Conservation (phyloP, 108 stramenopile genomes). For the Epithemia pelagica region DNA sequence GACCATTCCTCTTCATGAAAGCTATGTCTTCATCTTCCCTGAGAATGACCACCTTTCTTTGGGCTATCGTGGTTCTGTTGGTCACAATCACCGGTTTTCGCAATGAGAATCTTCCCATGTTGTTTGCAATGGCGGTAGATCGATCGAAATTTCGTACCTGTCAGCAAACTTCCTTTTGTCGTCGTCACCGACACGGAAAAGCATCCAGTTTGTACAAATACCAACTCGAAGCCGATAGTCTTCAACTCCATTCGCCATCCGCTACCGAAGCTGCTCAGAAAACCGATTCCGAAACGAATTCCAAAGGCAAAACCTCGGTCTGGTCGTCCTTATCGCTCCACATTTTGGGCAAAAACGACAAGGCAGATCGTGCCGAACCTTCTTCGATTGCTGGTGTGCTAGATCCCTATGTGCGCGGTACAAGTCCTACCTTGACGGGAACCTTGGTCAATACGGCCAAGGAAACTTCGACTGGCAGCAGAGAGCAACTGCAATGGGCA, state of each 20-base stretch:
- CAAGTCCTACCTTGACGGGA: constrained; percentile 59
- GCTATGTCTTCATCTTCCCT: too few relatives aligned
- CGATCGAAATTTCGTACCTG: constrained; percentile 97
- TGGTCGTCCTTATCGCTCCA: constrained; percentile 2
- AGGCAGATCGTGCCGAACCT: constrained; percentile 1
- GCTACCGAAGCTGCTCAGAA: background rate
- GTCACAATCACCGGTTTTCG: too few relatives aligned
- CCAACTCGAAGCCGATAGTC: constrained; percentile 40
- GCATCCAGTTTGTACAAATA: constrained; percentile 51
- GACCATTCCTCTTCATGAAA: too few relatives aligned
- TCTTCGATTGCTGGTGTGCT: background rate
- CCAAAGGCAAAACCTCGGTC: constrained; percentile 8
- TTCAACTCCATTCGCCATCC: constrained; percentile 41
- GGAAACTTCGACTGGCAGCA: constrained; percentile 37
- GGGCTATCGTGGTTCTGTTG: too few relatives aligned
- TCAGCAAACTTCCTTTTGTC: constrained; percentile 94
- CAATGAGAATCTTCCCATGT: too few relatives aligned
- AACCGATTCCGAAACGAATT: background rate
- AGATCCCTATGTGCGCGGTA: constrained; percentile 57
- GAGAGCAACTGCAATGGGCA: constrained; percentile 51
- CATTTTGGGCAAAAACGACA: constrained; percentile 8
- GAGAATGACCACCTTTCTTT: too few relatives aligned
- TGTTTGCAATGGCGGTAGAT: constrained; percentile 73
- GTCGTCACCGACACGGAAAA: constrained; percentile 75
- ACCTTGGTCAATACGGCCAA: constrained; percentile 43